Base-by-base conservation (phyloP, 176 grass and related monocot species). In the Zoysia pacifica region DNA sequence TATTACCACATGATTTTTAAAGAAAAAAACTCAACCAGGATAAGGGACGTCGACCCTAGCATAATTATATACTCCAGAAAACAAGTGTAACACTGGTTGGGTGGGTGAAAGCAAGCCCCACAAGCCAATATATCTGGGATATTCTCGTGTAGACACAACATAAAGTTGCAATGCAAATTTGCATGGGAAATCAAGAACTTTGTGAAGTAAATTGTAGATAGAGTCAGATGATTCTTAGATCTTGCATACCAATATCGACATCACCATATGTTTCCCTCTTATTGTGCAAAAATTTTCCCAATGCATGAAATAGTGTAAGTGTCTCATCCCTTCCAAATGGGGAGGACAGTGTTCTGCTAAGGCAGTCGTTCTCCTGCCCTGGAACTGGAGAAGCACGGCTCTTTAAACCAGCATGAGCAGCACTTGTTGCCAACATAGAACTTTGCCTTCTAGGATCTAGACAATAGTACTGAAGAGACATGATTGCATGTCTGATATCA, bases 271-370 rank as follows among this genome's bases (percentile, higher is more conserved):
- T 67, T 71, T 93, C 86, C 80, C 95, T 94, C 73, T 98, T 98
- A 80, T 98, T 98, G 89, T 98, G 95, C 70, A 98, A 75, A 86
- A 98, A 93, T 70, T 98, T 98, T 16, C 95, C 95, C 52, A 98
- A 68, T 38, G 95, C 92, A 86, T 98, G 95, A 87, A 98, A 98
- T 72, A 98, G 55, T 64, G 88, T 78, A 77, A 94, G 90, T 40
- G 92, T 93, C 82, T 98, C 95, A 70, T 98, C 92, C 83, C 87
- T 98, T 86, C 95, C 92, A 64, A 79, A 91, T 86, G 73, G 71
- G 72, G 86, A 80, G 64, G 72, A 18, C 66, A 65, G 48, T 62
- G 63, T n/a, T 89, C 45, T 85, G 81, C 71, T 90, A 64, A 38
- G 75, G 49, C 67, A 15, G 20, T 78, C 73, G 37, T 79, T 74